Percentiles rank a stretch among this genome's conserved stretches.
Conservation (phyloP, 352 stramenopile species). For the Phytophthora macrochlamydospora region DNA sequence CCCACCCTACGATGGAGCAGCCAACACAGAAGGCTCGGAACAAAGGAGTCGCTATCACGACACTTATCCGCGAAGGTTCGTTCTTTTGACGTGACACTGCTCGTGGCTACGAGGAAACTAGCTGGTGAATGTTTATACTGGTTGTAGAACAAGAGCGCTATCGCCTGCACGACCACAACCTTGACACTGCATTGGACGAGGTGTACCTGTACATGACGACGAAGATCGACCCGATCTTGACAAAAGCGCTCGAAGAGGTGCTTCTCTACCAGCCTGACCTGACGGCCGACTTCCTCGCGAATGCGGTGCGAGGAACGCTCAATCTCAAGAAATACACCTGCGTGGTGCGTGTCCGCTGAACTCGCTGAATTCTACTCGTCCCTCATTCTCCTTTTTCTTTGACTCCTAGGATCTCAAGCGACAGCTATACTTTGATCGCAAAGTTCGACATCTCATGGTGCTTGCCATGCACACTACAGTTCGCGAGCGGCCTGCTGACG, state of each 20-base stretch:
- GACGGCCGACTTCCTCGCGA: conserved; percentile 68
- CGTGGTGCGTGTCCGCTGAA: conserved; percentile 40
- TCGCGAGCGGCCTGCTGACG: conserved; percentile 63
- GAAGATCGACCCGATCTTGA: conserved; percentile 67
- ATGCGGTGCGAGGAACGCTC: conserved; percentile 67
- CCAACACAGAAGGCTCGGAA: conserved; percentile 48
- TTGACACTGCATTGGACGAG: conserved; percentile 52
- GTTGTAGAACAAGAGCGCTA: conserved; percentile 70
- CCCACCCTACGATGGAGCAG: conserved; percentile 35
- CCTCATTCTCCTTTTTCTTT: not conserved
- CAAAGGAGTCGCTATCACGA: conserved; percentile 52
- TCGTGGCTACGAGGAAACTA: too few relatives aligned
- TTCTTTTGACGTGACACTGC: not conserved
- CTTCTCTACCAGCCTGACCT: conserved; percentile 81
- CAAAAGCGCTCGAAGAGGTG: conserved; percentile 65
- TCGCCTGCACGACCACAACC: conserved; percentile 50
- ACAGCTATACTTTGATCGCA: conserved; percentile 78
- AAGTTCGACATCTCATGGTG: conserved; percentile 73
- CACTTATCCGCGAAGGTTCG: conserved; percentile 60
- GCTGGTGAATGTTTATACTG: not conserved
- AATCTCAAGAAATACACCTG: conserved; percentile 81
- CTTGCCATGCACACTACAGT: conserved; percentile 66
- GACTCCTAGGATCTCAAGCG: conserved; percentile 57
- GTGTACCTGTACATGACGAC: conserved; percentile 79
- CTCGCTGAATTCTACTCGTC: not conserved